Evolutionary conservation across 208 protist species (phyloP), one percentile per base, ranked within the genome.

Genomic region (Leishmania arabica): DNA sequence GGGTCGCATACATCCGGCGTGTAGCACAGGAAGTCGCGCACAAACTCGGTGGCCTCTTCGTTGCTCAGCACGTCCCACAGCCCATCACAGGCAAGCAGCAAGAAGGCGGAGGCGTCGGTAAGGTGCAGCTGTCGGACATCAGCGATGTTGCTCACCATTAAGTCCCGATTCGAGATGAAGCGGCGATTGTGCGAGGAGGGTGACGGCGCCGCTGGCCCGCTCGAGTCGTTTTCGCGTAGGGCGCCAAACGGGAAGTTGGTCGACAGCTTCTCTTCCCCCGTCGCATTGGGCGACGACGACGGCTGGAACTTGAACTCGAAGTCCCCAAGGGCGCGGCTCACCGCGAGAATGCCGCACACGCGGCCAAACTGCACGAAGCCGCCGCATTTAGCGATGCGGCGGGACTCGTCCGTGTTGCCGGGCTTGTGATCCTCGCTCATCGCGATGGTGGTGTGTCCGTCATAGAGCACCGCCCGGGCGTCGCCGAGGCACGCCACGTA

Each of bases 401-500:
- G 81, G 21, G 80, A 84, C 82, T 98, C 95, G 74, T 88, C 87
- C 8, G 80, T 47, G 69, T 94, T 90, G n/a, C 77, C 87, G 0
- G 96, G 96, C 84, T 98, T 98, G 87, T 99, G 97, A 77, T 99
- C 97, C 42, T 97, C 91, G 65, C 86, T 94, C 86, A 99, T 90
- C 13, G 95, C 93, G 27, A 97, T 95, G n/a, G 93, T 95, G 24
- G 83, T 91, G 56, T 91, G 89, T 4, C 89, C 90, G 31, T 95
- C 87, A 69, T 90, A 95, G 7, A 97, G 83, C 60, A 99, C 92
- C 5, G 90, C 90, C 15, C 97, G 69, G 1, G 95, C 94, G 85
- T 99, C 97, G 27, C 97, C 97, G 53, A 97, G 90, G 80, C 94
- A 97, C 19, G 90, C 95, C 4, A 96, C 92, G 80, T 95, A 95